Base-by-base conservation (phyloP, 2,329 filamentous ascomycete genomes). In the Colletotrichum gloeosporioides region DNA sequence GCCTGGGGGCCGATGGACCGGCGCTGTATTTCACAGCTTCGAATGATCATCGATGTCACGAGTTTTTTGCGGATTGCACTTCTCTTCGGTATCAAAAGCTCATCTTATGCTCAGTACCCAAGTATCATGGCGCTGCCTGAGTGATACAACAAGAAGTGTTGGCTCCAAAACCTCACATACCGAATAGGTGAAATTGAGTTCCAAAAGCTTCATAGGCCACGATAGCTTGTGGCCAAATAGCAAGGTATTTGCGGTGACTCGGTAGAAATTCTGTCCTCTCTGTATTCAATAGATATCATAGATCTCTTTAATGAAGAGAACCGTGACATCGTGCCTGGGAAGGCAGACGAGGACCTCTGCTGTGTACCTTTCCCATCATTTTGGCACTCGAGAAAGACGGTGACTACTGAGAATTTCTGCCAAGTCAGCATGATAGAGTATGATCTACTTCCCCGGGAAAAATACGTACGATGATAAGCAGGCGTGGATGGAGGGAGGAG, bases 121-220 rank as follows among this genome's bases (percentile, higher is more conserved):
- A 44, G 16, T 0, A 44, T 44, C 16, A 8, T 44, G 39, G 1
- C n/a, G 9, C 10, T 44, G 39, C 18, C 9, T 1, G 4, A 6
- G 2, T n/a, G 39, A 3, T n/a, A 44, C 39, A 0, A 12, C n/a
- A 12, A 44, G 39, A 44, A 44, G 18, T 4, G 5, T 44, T 44
- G 31, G 12, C 12, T 13, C 18, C 18, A 44, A n/a, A n/a, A 1
- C 9, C n/a, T 44, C 18, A 44, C 1, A n/a, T 44, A 0, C 0
- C 5, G 0, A 8, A 31, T 8, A 10, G 31, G 9, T 44, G 39
- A 44, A 44, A n/a, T 44, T n/a, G 18, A 6, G 6, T 3, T n/a
- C 6, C 18, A n/a, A 44, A 6, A 44, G 18, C 18, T 6, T 44
- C 3, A 6, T 12, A 4, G 9, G 39, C 39, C 18, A 9, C 39